Conservation (phyloP, 2,329 filamentous ascomycete genomes). For the Neopestalotiopsis clavispora region DNA sequence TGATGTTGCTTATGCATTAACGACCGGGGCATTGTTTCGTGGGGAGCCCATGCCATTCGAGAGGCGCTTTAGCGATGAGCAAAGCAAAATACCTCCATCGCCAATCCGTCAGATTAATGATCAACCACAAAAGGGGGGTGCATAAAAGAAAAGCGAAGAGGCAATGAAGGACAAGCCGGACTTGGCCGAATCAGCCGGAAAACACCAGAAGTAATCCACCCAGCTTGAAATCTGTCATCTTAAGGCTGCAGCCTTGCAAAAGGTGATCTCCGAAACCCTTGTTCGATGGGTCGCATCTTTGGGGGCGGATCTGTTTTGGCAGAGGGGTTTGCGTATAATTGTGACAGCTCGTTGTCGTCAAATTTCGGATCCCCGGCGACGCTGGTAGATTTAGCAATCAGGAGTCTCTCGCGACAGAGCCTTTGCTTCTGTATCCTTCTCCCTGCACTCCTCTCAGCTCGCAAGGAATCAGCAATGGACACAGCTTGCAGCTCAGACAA, state of each 20-base stretch:
- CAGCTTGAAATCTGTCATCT: conserved; percentile 4
- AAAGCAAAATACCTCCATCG: not conserved
- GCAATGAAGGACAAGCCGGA: not conserved
- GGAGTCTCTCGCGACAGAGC: not conserved
- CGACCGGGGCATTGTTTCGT: not conserved
- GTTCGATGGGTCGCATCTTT: not conserved
- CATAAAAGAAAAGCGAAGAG: conserved; percentile 5
- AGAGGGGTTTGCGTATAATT: conserved; percentile 19
- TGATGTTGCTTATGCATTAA: not conserved
- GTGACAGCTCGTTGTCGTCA: conserved; percentile 12
- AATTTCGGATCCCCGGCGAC: not conserved
- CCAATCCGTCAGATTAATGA: not conserved
- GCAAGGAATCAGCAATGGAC: not conserved
- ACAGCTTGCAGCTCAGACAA: not conserved
- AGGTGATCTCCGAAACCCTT: conserved; percentile 16
- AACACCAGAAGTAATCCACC: conserved; percentile 2
- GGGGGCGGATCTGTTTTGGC: conserved; percentile 3
- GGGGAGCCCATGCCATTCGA: not conserved
- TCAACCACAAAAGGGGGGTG: not conserved
- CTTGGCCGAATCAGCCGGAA: not conserved
- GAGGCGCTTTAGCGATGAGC: not conserved
- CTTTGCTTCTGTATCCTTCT: not conserved
- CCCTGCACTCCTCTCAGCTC: not conserved
- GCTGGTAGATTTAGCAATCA: not conserved
- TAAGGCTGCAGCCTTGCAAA: conserved; percentile 5